These are phyloP conservation scores for Cytospora mali DNA, from an alignment of 2,329 filamentous ascomycete species.

Conservation along the genomic window DNA sequence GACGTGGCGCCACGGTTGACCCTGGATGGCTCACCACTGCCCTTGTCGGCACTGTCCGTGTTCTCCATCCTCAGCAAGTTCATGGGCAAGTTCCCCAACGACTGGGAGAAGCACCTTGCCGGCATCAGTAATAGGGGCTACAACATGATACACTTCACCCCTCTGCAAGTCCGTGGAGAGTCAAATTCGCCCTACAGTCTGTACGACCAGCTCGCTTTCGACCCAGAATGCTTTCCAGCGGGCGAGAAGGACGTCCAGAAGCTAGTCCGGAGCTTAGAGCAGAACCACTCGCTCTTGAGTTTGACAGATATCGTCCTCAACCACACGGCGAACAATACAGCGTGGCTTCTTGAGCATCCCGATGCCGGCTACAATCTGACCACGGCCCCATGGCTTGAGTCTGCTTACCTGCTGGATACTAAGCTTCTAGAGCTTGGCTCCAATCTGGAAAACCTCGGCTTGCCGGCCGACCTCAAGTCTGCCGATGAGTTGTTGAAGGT, in stretches of 20 bases:
- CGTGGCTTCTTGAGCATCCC: constrained; percentile 91
- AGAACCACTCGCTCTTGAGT: constrained; percentile 80
- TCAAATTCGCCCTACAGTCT: constrained; percentile 98
- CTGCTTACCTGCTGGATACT: constrained; percentile 64
- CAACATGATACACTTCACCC: constrained; percentile 99
- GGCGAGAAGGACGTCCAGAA: constrained; percentile 81
- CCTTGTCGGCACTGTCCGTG: constrained; percentile 83
- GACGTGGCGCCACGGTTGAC: constrained; percentile 84
- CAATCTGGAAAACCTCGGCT: constrained; percentile 68
- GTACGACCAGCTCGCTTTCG: constrained; percentile 88
- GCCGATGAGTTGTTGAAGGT: constrained; percentile 75
- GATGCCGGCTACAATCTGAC: constrained; percentile 93
- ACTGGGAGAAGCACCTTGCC: constrained; percentile 87
- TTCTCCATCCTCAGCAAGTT: constrained; percentile 98
- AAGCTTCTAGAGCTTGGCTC: constrained; percentile 74
- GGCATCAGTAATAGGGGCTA: constrained; percentile 91
- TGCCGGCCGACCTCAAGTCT: constrained; percentile 73
- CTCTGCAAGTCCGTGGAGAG: constrained; percentile 80
- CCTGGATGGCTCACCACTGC: constrained; percentile 73
- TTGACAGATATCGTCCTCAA: constrained; percentile 98
- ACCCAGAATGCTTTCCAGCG: constrained; percentile 76
- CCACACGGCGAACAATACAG: constrained; percentile 93
- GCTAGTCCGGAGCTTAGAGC: constrained; percentile 80
- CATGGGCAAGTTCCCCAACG: constrained; percentile 87
- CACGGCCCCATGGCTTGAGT: constrained; percentile 78